Conservation (phyloP, 495 filamentous ascomycete genomes). For the Venustampulla echinocandica region DNA sequence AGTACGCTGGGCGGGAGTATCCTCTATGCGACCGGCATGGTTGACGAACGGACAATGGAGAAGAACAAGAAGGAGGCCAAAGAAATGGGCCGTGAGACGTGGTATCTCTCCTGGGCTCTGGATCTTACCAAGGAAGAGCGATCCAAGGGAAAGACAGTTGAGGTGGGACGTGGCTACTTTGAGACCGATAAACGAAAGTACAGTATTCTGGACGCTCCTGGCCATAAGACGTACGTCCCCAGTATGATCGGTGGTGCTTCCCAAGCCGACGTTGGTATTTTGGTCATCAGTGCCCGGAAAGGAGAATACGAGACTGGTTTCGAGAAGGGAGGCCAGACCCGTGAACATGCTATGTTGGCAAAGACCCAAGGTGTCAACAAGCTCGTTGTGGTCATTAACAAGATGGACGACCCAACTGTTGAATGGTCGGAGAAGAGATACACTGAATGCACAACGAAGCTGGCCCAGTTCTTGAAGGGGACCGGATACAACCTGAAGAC, state of each 20-base stretch:
- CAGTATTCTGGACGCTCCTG: conserved; percentile 91
- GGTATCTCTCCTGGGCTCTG: conserved; percentile 96
- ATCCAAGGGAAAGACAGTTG: conserved; percentile 95
- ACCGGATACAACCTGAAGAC: conserved; percentile 89
- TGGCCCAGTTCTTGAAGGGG: conserved; percentile 76
- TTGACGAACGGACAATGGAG: conserved; percentile 95
- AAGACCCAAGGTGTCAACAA: conserved; percentile 98
- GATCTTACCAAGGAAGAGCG: conserved; percentile 96
- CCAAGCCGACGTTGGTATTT: conserved; percentile 89
- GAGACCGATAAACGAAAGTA: conserved; percentile 84
- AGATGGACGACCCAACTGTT: conserved; percentile 94
- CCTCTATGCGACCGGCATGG: conserved; percentile 91
- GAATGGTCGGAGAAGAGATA: conserved; percentile 90
- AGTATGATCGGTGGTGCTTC: conserved; percentile 96
- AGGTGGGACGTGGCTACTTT: conserved; percentile 94
- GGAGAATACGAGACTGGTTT: conserved; percentile 99
- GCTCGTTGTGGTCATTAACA: conserved; percentile 90
- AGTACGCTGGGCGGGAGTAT: conserved; percentile 90
- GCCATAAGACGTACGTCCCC: conserved; percentile 93
- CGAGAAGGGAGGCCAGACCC: conserved; percentile 94
- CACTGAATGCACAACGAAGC: conserved; percentile 84
- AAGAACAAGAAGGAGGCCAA: conserved; percentile 97
- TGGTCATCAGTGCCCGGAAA: conserved; percentile 95
- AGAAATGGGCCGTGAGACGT: conserved; percentile 92
- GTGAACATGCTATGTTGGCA: conserved; percentile 93